Evolutionary conservation across 345 rosid genomes (phyloP), one percentile per base, ranked within the genome.

Genomic region (Lumnitzera racemosa): DNA sequence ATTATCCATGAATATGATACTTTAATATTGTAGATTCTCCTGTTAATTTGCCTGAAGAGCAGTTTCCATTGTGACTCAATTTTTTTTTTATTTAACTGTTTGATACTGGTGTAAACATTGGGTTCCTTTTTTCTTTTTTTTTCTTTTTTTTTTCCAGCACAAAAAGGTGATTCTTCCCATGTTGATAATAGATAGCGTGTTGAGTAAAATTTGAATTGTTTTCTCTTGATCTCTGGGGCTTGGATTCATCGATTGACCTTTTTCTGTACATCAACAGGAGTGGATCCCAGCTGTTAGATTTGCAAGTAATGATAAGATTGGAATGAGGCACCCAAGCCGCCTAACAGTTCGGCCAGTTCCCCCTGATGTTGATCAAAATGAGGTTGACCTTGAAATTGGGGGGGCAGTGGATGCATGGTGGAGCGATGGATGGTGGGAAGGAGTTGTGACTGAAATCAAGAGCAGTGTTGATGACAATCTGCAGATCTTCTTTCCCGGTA

Each of bases 401-500:
- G 58, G 72, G 61, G 86, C 99, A 51, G 90, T 94, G 60, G 99
- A 94, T 84, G 95, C 89, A 24, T 89, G 99, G 97, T 94, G 99
- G 99, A 89, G 90, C 57, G 99, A 94, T 86, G 99, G 99, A 62
- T 94, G 97, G 99, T 94, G 99, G 96, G 99, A 94, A 77, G 99
- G 96, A 48, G 83, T 90, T 72, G 80, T 88, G 24, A 73, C 72
- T 29, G 81, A 80, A 68, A 68, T 63, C 57, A 72, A 70, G 51
- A 61, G 63, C 25, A 57, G 57, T 46, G 59, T 73, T 55, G 79
- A 72, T 51, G 81, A 81, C 55, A 67, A 71, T 68, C 59, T 90
- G 59, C 86, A 72, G 74, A 75, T 90, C 61, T 88, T 80, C 73
- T 80, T 80, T 71, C 87, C 96, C 58, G 96, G 97, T 94, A 79